Base-by-base conservation (phyloP, 1,284 basidiomycete species). In the Papiliotrema terrestris region DNA sequence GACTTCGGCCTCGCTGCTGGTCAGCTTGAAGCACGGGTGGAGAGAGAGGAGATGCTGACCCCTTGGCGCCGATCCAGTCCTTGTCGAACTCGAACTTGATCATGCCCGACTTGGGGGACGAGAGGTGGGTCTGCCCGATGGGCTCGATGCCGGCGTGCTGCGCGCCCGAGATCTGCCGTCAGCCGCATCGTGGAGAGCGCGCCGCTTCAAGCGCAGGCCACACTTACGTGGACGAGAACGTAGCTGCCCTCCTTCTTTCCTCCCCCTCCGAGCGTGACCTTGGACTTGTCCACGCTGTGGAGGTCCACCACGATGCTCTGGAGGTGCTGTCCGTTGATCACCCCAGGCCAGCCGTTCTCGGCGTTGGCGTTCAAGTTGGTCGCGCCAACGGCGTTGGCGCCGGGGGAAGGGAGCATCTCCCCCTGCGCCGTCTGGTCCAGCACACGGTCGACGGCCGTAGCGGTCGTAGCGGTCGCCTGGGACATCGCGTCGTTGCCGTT, bases 31-130 rank as follows among this genome's bases (percentile, higher is more conserved):
- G 23, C 11, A 17, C 36, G 9, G 19, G 9, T 36, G 39, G 32
- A 1, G 20, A 9, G 41, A 26, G 47, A 32, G 42, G 51, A 52
- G 39, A 51, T 45, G 67, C 71, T 60, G 52, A 73, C 73, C 62
- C 71, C 60, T 73, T 75, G 45, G 65, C 70, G 26, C 72, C 72
- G 35, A 75, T 65, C 71, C 69, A 75, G 53, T 72, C 73, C 52
- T 67, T 68, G 64, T 69, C 66, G 58, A 75, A 75, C 51, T 73
- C 71, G 55, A 75, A 70, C 48, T 62, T 64, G 65, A 75, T 62
- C 22, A 52, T 52, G 8, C 73, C 73, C 0, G 63, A 54, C 56
- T 71, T 71, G 39, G 63, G 57, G 45, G 22, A 32, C 17, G 41
- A 37, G 32, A 41, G 41, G 43, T 50, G 45, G 13, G 42, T 49